Base-by-base conservation (phyloP, 371 early-diverging fungal species). In the Amoeboaphelidium occidentale region DNA sequence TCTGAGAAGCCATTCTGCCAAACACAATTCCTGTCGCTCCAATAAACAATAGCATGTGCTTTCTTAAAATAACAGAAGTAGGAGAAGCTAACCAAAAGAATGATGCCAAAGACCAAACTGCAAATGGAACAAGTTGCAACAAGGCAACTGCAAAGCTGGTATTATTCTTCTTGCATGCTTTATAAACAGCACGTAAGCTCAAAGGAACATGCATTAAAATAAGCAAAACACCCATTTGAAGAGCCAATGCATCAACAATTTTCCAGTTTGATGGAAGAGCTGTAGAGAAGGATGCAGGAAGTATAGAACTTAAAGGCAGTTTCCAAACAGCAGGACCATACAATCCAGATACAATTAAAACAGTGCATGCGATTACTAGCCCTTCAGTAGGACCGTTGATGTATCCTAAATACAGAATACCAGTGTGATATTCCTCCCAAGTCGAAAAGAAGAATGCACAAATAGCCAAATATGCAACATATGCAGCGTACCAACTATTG, bases 361-460 rank as follows among this genome's bases (percentile, higher is more conserved):
- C 62, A 22, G 70, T 47, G 59, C 79, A 79, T 3, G 77, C 75
- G 3, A 81, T 41, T 27, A 87, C 63, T 23, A 97, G 70, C n/a
- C 90, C 86, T 62, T 97, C 97, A 1, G 94, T 85, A 12, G 96
- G 93, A 4, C 92, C 97, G 51, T 87, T 91, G 57, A 93, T 61
- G 51, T 84, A 78, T 14, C 91, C 87, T 23, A 96, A 69, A 61
- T 84, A 89, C 42, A 97, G 70, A 0, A 73, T 71, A 12, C 85
- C 85, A 1, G 94, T 92, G 65, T 92, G 86, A 61, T 90, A 96
- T 58, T 88, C 91, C 59, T 97, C 91, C 68, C 85, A 85, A 0
- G 24, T 52, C 17, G 43, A 51, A 48, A 21, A 42, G 41, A 41
- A 17, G 46, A 21, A 45, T 3, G 2, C 39, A 23, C 26, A 56